phyloP scores from a whole-genome alignment of 2,329 filamentous ascomycete species.

The Neonectria neomacrospora region DNA sequence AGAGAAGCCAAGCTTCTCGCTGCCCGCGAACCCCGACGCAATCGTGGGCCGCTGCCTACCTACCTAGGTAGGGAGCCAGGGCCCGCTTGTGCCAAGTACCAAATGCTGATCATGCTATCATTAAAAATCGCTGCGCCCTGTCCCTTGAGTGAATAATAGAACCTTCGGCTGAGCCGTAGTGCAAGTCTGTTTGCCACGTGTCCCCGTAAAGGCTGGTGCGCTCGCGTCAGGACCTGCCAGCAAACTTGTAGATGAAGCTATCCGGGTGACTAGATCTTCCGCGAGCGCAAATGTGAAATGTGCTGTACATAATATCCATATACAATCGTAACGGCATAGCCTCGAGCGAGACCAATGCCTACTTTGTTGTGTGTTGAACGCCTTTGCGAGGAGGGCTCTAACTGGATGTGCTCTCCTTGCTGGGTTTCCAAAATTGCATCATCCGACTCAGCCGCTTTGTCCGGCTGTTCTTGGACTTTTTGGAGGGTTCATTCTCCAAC shows the following conservation, averaged over 20 bases:
- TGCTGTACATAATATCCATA: conserved; percentile 53
- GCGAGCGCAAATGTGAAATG: conserved; percentile 38
- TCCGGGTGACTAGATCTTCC: conserved; percentile 13
- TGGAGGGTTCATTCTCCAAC: conserved; percentile 62
- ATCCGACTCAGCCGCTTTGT: conserved; percentile 77
- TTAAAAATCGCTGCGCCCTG: conserved; percentile 49
- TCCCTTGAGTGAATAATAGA: conserved; percentile 36
- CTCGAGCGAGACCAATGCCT: conserved; percentile 32
- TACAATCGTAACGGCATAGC: conserved; percentile 49
- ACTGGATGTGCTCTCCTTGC: conserved; percentile 51
- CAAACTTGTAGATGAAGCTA: conserved; percentile 23
- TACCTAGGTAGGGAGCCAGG: conserved; percentile 32
- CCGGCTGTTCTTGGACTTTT: conserved; percentile 70
- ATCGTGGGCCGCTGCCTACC: conserved; percentile 28
- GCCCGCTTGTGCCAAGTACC: conserved; percentile 47
- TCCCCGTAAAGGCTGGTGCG: conserved; percentile 11
- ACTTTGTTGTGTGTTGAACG: conserved; percentile 13
- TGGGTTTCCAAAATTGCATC: conserved; percentile 83
- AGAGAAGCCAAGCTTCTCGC: conserved; percentile 21
- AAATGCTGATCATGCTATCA: conserved; percentile 53
- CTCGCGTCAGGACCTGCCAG: conserved; percentile 10
- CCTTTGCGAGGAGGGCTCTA: conserved; percentile 26
- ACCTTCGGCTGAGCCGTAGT: conserved; percentile 27
- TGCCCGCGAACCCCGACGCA: conserved; percentile 28
- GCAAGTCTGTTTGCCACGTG: conserved; percentile 27